Conservation (phyloP, 306 rosid species). For the Sindora glabra region DNA sequence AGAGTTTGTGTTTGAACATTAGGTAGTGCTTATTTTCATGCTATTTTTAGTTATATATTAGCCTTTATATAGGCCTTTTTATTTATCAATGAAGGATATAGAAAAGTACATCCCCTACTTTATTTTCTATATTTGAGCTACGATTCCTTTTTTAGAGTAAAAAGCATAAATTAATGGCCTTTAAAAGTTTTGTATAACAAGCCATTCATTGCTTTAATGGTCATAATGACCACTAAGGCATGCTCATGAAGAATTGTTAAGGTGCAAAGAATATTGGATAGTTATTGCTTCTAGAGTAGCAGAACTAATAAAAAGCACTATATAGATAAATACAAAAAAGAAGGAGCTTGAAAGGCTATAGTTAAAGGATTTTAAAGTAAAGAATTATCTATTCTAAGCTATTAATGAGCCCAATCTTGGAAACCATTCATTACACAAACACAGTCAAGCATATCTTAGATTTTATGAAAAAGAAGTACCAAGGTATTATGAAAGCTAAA, state of each 20-base stretch:
- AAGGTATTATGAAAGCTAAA: neutral
- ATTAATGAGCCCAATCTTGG: too few species aligned
- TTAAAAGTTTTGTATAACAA: neutral
- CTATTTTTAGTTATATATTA: too few species aligned
- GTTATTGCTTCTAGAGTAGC: neutral
- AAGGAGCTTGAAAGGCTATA: neutral
- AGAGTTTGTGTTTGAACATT: neutral
- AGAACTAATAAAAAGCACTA: neutral
- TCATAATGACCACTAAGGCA: too few species aligned
- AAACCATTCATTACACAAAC: neutral
- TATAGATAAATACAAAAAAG: neutral
- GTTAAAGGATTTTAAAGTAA: too few species aligned
- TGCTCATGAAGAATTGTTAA: too few species aligned
- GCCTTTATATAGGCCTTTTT: too few species aligned
- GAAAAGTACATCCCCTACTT: neutral
- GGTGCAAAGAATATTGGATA: too few species aligned
- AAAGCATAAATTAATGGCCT: neutral
- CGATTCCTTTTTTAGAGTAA: neutral
- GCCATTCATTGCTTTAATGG: neutral
- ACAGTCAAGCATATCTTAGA: neutral
- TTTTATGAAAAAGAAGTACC: too few species aligned
- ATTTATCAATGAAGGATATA: neutral
- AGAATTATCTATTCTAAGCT: too few species aligned
- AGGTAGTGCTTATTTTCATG: neutral
- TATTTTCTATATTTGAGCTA: neutral